Percentiles rank a stretch among this genome's conserved stretches.
phyloP scores from a whole-genome alignment of 139 green algal genomes.

The Penium margaritaceum region DNA sequence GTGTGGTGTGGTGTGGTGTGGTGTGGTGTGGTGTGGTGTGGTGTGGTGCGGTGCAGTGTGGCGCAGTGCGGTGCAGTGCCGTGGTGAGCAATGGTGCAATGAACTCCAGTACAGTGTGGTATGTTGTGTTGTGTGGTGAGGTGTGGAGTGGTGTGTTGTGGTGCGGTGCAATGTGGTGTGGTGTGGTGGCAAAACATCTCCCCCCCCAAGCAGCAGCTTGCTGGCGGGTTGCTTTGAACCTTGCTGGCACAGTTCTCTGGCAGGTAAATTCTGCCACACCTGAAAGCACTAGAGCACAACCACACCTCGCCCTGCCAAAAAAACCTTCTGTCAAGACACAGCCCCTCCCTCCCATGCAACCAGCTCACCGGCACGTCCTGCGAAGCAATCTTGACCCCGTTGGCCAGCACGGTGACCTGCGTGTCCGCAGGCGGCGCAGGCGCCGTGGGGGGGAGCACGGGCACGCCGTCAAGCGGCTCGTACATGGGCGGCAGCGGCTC shows the following conservation, averaged over 20 bases:
- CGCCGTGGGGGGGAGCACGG: constrained; percentile 23
- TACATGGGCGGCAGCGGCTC: constrained; percentile 56
- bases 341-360: background rate
- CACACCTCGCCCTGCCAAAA: background rate
- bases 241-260: background rate
- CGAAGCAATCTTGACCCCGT: constrained; percentile 76
- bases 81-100: too few relatives aligned
- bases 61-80: too few relatives aligned
- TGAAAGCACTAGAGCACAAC: too few relatives aligned
- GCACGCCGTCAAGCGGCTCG: constrained; percentile 63
- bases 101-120: too few relatives aligned
- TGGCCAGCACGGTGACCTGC: constrained; percentile 70
- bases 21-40: too few relatives aligned
- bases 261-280: too few relatives aligned
- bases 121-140: too few relatives aligned
- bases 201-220: background rate
- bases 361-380: constrained; percentile 72
- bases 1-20: too few relatives aligned
- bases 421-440: constrained; percentile 55
- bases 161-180: too few relatives aligned
- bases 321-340: background rate
- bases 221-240: background rate
- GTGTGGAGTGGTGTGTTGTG: too few relatives aligned
- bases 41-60: too few relatives aligned
- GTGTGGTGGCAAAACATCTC: too few relatives aligned